phyloP scores from a whole-genome alignment of 202 grass and related monocot genomes.

The Eragrostis tef region DNA sequence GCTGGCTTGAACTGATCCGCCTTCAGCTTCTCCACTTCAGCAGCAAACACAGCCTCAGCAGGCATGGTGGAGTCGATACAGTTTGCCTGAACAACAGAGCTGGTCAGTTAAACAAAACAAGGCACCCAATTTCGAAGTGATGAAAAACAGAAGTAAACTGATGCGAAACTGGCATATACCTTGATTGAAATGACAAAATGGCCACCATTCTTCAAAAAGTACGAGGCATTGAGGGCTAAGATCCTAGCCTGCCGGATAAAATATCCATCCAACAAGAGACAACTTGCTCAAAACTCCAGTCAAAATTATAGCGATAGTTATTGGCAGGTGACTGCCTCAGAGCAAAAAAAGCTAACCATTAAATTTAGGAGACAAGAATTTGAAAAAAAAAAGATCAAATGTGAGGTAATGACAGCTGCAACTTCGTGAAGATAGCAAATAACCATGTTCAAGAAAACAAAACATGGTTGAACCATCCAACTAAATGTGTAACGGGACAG shows the following conservation, averaged over 20 bases:
- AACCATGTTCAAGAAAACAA: not conserved
- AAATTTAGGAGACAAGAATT: too few species aligned
- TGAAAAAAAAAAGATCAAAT: too few species aligned
- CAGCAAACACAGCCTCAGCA: slow-evolving; percentile 73
- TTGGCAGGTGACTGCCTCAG: not conserved
- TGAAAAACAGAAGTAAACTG: not conserved
- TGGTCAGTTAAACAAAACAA: not conserved
- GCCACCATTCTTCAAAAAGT: slow-evolving; percentile 93
- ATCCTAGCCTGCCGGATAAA: slow-evolving; percentile 78
- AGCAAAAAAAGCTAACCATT: too few species aligned
- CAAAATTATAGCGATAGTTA: not conserved
- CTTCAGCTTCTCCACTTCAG: slow-evolving; percentile 86
- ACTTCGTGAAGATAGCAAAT: too few species aligned
- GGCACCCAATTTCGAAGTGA: too few species aligned
- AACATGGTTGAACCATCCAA: not conserved
- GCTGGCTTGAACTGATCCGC: slow-evolving; percentile 85
- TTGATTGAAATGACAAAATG: slow-evolving; percentile 99
- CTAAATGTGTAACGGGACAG: not conserved
- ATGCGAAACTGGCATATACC: slow-evolving; percentile 31
- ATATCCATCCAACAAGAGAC: not conserved
- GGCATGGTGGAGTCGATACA: slow-evolving; percentile 85
- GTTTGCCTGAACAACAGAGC: slow-evolving; percentile 55
- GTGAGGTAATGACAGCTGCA: too few species aligned
- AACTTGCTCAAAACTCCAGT: not conserved
- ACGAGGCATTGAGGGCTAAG: slow-evolving; percentile 87